Conservation (phyloP, 257 asterid species). For the Schizonepeta tenuifolia region DNA sequence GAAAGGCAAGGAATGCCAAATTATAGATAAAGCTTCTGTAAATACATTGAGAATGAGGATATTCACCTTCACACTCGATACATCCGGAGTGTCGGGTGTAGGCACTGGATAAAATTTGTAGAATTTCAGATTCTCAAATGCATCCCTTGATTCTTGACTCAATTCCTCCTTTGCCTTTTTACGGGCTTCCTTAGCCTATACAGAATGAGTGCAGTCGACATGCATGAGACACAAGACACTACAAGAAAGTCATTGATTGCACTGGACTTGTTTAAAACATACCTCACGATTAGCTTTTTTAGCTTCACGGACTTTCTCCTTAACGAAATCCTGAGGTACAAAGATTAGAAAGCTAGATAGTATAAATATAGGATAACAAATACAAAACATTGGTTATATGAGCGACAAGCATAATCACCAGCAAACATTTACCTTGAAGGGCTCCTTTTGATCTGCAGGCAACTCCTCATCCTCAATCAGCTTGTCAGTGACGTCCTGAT, state of each 20-base stretch:
- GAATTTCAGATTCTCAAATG: slow-evolving; percentile 69
- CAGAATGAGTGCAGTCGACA: slow-evolving; percentile 30
- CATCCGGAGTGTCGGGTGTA: slow-evolving; percentile 75
- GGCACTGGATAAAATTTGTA: slow-evolving; percentile 87
- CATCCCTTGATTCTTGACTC: slow-evolving; percentile 70
- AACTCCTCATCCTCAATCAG: slow-evolving; percentile 73
- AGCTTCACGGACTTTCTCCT: slow-evolving; percentile 80
- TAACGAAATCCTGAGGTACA: slow-evolving; percentile 58
- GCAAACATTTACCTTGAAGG: slow-evolving; percentile 57
- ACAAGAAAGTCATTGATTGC: slow-evolving; percentile 19
- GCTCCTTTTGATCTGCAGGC: slow-evolving; percentile 67
- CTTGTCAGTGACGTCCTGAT: slow-evolving; percentile 72
- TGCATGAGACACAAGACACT: slow-evolving; percentile 3
- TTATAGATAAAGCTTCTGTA: too few species aligned
- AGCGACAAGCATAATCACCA: slow-evolving; percentile 19
- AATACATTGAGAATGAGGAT: background rate
- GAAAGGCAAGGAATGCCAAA: too few species aligned
- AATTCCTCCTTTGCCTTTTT: slow-evolving; percentile 72
- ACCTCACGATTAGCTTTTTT: slow-evolving; percentile 82
- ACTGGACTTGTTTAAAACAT: slow-evolving; percentile 22
- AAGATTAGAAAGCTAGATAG: slow-evolving; percentile 13
- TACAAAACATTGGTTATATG: slow-evolving; percentile 7
- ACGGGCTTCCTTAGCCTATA: slow-evolving; percentile 87
- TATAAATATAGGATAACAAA: background rate
- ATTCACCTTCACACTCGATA: slow-evolving; percentile 77